Percentiles rank a stretch among this genome's conserved stretches.
phyloP scores from a whole-genome alignment of 345 rosid species.

The Hibiscus tridactylites region DNA sequence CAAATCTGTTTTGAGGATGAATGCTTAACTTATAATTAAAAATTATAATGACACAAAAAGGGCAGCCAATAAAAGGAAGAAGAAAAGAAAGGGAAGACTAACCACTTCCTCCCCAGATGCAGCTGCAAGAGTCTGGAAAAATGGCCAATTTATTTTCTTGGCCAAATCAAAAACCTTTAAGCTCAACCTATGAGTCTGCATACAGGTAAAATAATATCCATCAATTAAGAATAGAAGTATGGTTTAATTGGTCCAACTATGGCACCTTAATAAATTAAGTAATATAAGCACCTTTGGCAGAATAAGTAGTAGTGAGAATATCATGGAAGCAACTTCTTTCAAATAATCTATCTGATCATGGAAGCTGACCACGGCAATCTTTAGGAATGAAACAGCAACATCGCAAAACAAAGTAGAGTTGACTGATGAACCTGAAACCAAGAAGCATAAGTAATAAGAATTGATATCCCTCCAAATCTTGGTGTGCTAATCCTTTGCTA shows the following conservation, averaged over 20 bases:
- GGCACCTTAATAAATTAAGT: constrained; percentile 3
- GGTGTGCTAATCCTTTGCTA: background rate
- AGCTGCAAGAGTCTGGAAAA: constrained; percentile 45
- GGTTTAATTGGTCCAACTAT: background rate
- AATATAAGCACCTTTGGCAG: constrained; percentile 51
- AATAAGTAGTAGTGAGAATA: constrained; percentile 68
- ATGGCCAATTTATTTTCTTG: constrained; percentile 54
- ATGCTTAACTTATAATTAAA: too few species aligned
- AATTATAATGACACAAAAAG: too few species aligned
- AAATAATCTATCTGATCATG: constrained; percentile 31
- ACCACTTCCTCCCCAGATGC: constrained; percentile 46
- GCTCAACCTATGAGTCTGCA: constrained; percentile 65
- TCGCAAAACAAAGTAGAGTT: constrained; percentile 42
- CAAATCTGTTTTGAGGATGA: too few species aligned
- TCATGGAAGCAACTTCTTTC: constrained; percentile 55
- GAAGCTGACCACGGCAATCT: constrained; percentile 40
- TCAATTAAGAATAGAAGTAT: background rate
- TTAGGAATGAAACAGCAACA: constrained; percentile 44
- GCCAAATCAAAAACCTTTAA: constrained; percentile 49
- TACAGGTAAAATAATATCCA: constrained; percentile 4
- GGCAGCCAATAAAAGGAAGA: background rate
- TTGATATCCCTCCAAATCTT: background rate
- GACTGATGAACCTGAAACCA: constrained; percentile 49
- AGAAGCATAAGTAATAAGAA: constrained; percentile 1
- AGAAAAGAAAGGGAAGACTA: constrained; percentile 8